Percentiles rank a stretch among this genome's conserved stretches.
These are phyloP conservation scores for Lachnellula hyalina DNA, from an alignment of 2,329 filamentous ascomycete genomes.

Conservation along the genomic window DNA sequence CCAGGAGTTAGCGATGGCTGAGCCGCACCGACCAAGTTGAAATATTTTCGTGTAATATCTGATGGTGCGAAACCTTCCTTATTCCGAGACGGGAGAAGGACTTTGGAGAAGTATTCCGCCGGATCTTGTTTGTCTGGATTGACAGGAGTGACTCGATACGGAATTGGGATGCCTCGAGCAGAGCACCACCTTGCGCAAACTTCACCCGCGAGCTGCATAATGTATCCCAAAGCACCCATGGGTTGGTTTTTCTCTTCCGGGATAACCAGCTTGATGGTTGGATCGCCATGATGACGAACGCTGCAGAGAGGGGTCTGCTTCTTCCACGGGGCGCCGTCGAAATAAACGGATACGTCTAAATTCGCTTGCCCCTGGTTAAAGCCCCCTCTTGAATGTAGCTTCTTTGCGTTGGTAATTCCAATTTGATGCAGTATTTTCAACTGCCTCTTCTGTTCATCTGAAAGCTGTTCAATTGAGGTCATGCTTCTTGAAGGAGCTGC, in stretches of 20 bases:
- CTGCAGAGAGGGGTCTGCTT: background rate
- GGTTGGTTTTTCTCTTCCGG: background rate
- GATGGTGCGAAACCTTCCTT: constrained; percentile 8
- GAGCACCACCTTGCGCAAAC: constrained; percentile 57
- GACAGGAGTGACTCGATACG: constrained; percentile 42
- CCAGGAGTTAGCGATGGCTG: constrained; percentile 48
- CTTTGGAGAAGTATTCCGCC: constrained; percentile 19
- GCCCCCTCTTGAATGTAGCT: constrained; percentile 12
- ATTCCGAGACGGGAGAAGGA: constrained; percentile 21
- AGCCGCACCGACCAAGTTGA: constrained; percentile 42
- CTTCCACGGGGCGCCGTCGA: constrained; percentile 9
- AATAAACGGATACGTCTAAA: constrained; percentile 12
- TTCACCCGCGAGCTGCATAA: constrained; percentile 59
- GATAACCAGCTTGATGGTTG: constrained; percentile 21
- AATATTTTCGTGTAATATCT: constrained; percentile 19
- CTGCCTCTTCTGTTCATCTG: constrained; percentile 38
- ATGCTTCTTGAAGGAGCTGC: constrained; percentile 38
- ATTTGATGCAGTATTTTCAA: constrained; percentile 45
- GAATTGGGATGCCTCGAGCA: constrained; percentile 51
- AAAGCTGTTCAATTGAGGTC: constrained; percentile 37
- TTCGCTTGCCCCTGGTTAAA: background rate
- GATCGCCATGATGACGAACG: constrained; percentile 18
- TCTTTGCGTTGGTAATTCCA: constrained; percentile 33
- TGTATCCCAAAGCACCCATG: constrained; percentile 27
- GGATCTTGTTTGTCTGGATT: constrained; percentile 23